Evolutionary conservation across 1,284 basidiomycete species (phyloP), one percentile per base, ranked within the genome.

Genomic region (Marasmius oreades): DNA sequence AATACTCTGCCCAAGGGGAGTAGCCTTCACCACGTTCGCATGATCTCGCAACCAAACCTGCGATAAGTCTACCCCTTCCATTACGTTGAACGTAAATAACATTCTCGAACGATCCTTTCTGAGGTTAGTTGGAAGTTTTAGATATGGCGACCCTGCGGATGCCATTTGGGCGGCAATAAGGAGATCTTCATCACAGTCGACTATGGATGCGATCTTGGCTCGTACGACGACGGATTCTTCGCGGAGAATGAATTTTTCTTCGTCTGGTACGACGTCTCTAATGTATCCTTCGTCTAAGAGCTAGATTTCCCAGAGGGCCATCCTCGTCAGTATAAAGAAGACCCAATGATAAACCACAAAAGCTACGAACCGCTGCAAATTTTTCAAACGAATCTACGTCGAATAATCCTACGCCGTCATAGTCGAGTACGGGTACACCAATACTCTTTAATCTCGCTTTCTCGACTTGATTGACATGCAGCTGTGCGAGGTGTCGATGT

Each of bases 181-280:
- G 14, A 50, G 47, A 14, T 50, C 47, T 31, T 50, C 47, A 31
- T 50, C 47, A 26, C 33, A 18, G 47, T 50, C 47, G 10, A 50
- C 26, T 28, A 50, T 50, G 10, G 47, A 50, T 23, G 47, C 47
- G 28, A 50, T 50, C 4, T 50, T 50, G 11, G 28, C 12, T 14
- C 31, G 24, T 23, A 50, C 3, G 26, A 31, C 16, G n/a, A 50
- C 24, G 10, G 26, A 26, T 7, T 26, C 28, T n/a, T 26, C 14
- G 4, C 47, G 47, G n/a, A 31, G 16, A 20, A 50, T n/a, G 47
- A 50, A 50, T 18, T 31, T 26, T 23, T 31, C 18, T 31, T 50
- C 47, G 47, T 50, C 47, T 16, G 47, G 47, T 18, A 50, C n/a
- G 47, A 50, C 31, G 7, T 31, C n/a, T n/a, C 14, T 18, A 16